Percentiles rank a stretch among this genome's conserved stretches.
Conservation (phyloP, 495 filamentous ascomycete species). For the Haplographium delicatum region DNA sequence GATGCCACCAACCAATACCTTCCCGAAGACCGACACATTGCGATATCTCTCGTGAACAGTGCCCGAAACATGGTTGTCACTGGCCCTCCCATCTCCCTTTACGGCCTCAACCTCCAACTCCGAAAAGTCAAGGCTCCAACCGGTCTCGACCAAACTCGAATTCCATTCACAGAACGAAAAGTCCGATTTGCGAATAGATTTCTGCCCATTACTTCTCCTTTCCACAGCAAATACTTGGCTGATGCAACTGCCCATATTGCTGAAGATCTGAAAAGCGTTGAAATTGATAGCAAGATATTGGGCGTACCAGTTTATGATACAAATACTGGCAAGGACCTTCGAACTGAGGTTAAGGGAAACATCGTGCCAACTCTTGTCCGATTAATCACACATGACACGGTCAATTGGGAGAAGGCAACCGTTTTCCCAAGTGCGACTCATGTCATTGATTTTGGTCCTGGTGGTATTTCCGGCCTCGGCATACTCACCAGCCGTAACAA, state of each 20-base stretch:
- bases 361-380: constrained; percentile 79
- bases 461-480: constrained; percentile 91
- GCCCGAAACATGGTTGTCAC: constrained; percentile 96
- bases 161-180: constrained; percentile 93
- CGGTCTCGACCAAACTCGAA: constrained; percentile 89
- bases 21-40: constrained; percentile 85
- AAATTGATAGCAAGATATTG: constrained; percentile 61
- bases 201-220: constrained; percentile 93
- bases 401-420: constrained; percentile 93
- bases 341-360: constrained; percentile 50
- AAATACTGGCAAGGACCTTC: constrained; percentile 75
- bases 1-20: constrained; percentile 94
- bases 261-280: constrained; percentile 79
- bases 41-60: constrained; percentile 93
- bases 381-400: constrained; percentile 88
- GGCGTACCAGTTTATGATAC: constrained; percentile 85
- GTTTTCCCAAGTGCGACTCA: constrained; percentile 85
- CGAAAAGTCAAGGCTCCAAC: constrained; percentile 96
- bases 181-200: constrained; percentile 95
- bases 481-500: constrained; percentile 98
- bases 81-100: constrained; percentile 89
- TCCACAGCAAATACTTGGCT: constrained; percentile 90
- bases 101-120: constrained; percentile 88
- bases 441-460: constrained; percentile 92
- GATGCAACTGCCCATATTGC: constrained; percentile 73